phyloP scores from a whole-genome alignment of 495 filamentous ascomycete species.

The Penicillium salamii region DNA sequence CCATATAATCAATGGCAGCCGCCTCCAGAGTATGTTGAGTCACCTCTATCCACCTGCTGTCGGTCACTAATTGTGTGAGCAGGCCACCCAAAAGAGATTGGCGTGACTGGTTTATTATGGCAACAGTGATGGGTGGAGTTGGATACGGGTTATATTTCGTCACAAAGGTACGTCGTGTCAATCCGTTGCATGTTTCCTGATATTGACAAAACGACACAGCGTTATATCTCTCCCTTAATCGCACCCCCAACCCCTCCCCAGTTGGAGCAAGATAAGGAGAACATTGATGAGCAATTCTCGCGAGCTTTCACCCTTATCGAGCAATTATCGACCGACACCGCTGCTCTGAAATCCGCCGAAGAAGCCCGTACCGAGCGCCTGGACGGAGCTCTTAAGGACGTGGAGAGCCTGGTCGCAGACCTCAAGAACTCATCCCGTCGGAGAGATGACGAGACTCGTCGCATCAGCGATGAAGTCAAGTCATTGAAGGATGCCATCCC shows the following conservation, averaged over 20 bases:
- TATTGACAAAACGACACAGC: conserved; percentile 42
- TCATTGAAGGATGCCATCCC: conserved; percentile 80
- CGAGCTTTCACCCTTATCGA: conserved; percentile 89
- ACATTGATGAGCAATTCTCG: conserved; percentile 87
- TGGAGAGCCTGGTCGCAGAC: conserved; percentile 77
- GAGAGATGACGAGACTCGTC: conserved; percentile 79
- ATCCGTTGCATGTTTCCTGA: background rate
- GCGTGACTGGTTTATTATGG: conserved; percentile 98
- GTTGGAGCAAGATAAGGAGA: conserved; percentile 86
- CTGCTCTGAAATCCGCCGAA: conserved; percentile 80
- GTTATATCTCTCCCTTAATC: conserved; percentile 88
- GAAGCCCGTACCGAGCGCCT: conserved; percentile 78
- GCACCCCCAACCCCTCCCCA: conserved; percentile 91
- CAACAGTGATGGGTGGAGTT: conserved; percentile 82
- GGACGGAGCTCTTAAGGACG: conserved; percentile 75
- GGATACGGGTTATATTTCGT: conserved; percentile 84
- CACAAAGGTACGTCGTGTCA: conserved; percentile 59
- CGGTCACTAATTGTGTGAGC: conserved; percentile 13
- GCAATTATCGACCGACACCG: conserved; percentile 85
- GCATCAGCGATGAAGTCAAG: conserved; percentile 83
- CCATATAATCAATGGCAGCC: conserved; percentile 72
- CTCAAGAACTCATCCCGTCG: conserved; percentile 74
- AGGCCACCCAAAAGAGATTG: conserved; percentile 78
- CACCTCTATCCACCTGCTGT: background rate
- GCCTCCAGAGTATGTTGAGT: conserved; percentile 54